These are phyloP conservation scores for Yamadazyma dushanensis DNA, from an alignment of 1,139 yeast species.

Conservation along the genomic window DNA sequence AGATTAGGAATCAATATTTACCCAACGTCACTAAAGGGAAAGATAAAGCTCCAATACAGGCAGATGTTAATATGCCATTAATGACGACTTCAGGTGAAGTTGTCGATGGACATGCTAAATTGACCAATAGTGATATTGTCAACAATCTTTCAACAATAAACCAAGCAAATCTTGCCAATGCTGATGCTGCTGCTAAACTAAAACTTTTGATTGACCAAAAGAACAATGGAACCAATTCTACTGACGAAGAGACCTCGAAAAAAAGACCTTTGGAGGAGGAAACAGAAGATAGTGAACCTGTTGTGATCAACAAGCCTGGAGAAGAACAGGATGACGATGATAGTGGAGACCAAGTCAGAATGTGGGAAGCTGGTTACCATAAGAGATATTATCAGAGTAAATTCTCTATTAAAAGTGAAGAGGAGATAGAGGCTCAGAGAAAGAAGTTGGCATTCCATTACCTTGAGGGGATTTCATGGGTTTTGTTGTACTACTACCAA, in stretches of 20 bases:
- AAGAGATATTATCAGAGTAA: conserved; percentile 79
- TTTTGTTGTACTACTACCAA: conserved; percentile 85
- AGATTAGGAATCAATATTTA: conserved; percentile 33
- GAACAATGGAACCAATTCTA: conserved; percentile 36
- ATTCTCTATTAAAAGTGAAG: conserved; percentile 57
- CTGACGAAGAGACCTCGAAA: conserved; percentile 9
- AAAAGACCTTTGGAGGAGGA: conserved; percentile 22
- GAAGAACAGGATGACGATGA: conserved; percentile 18
- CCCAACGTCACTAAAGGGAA: conserved; percentile 57
- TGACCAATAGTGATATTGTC: conserved; percentile 74
- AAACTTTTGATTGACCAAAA: conserved; percentile 44
- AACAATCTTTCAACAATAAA: conserved; percentile 66
- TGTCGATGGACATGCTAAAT: conserved; percentile 62
- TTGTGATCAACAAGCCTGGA: conserved; percentile 20
- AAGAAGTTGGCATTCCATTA: conserved; percentile 69
- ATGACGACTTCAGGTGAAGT: conserved; percentile 68
- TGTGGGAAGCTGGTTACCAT: conserved; percentile 88
- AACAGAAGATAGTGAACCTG: conserved; percentile 22
- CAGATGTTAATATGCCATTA: conserved; percentile 74
- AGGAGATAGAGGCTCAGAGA: conserved; percentile 56
- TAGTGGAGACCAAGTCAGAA: conserved; percentile 60
- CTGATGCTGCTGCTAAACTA: conserved; percentile 67
- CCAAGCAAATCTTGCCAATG: conserved; percentile 73
- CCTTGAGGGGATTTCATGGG: conserved; percentile 97
- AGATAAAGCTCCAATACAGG: conserved; percentile 74